Percentiles rank a stretch among this genome's conserved stretches.
These are phyloP conservation scores for Fraxinus platypoda DNA, from an alignment of 305 asterid genomes.

Conservation along the genomic window DNA sequence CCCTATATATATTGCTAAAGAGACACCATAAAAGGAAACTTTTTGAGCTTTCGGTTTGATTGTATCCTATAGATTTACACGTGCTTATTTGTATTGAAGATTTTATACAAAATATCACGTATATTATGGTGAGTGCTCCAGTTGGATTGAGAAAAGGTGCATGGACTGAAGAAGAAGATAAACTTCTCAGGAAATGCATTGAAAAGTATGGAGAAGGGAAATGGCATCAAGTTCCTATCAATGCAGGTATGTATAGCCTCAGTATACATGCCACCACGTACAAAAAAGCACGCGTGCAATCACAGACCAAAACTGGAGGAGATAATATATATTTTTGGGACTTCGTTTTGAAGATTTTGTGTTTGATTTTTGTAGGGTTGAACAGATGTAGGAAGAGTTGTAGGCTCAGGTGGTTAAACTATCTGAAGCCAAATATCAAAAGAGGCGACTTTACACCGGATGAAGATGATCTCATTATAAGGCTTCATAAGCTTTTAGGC, in stretches of 20 bases:
- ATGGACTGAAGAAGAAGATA: slow-evolving; percentile 36
- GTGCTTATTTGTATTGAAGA: not conserved
- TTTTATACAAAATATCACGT: not conserved
- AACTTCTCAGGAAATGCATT: slow-evolving; percentile 24
- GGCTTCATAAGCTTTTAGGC: slow-evolving; percentile 40
- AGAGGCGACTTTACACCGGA: slow-evolving; percentile 30
- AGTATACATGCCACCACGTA: not conserved
- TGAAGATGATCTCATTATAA: slow-evolving; percentile 39
- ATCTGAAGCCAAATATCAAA: slow-evolving; percentile 35
- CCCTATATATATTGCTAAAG: not conserved
- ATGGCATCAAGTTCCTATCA: slow-evolving; percentile 38
- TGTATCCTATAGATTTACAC: no score
- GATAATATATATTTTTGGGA: no score
- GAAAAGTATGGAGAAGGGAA: slow-evolving; percentile 37
- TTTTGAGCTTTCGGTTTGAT: no score
- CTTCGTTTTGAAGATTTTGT: not conserved
- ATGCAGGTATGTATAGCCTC: slow-evolving; percentile 21
- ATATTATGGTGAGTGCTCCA: not conserved
- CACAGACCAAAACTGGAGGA: no score
- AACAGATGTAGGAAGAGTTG: slow-evolving; percentile 47
- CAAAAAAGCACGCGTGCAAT: not conserved
- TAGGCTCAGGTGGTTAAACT: slow-evolving; percentile 38
- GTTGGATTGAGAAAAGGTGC: slow-evolving; percentile 32
- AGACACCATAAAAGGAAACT: not conserved
- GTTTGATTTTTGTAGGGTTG: slow-evolving; percentile 25